A percentile compares a stretch with the other conserved stretches of the same genome.
Conservation (phyloP, 768 basidiomycete species). For the Grammothele lineata region DNA sequence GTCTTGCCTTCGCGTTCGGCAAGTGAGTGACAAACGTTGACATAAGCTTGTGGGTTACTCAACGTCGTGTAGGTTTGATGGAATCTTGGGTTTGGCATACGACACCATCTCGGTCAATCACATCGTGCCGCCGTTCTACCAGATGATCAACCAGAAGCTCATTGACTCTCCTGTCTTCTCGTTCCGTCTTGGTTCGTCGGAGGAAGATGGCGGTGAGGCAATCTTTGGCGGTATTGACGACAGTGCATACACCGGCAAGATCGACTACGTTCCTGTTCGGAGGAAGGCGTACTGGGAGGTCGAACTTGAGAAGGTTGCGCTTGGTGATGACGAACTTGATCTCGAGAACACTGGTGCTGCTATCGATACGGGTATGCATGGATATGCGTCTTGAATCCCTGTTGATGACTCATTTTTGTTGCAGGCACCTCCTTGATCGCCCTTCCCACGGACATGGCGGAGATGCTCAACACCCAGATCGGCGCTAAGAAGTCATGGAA, state of each 20-base stretch:
- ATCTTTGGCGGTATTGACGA: conserved; percentile 88
- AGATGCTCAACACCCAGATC: conserved; percentile 95
- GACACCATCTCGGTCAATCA: conserved; percentile 94
- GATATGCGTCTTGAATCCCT: neutral
- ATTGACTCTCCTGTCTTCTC: conserved; percentile 87
- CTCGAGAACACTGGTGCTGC: conserved; percentile 92
- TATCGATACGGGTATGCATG: conserved; percentile 73
- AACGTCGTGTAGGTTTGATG: conserved; percentile 69
- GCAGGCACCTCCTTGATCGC: conserved; percentile 91
- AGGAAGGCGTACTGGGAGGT: conserved; percentile 99
- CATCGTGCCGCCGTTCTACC: conserved; percentile 92
- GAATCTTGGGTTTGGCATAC: conserved; percentile 91
- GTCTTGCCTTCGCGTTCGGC: conserved; percentile 95
- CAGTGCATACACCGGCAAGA: conserved; percentile 70
- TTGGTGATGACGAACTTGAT: conserved; percentile 85
- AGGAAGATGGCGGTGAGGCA: conserved; percentile 86
- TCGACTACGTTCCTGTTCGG: conserved; percentile 86
- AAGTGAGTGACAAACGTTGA: conserved; percentile 54
- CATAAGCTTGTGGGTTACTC: neutral
- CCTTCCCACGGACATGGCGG: conserved; percentile 89
- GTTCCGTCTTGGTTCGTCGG: conserved; percentile 86
- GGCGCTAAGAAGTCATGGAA: conserved; percentile 95
- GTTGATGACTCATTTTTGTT: neutral
- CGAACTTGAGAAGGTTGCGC: conserved; percentile 80
- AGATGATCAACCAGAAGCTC: conserved; percentile 78